Evolutionary conservation across 2,329 filamentous ascomycete species (phyloP).

Genomic region (Pseudogymnoascus sp.): DNA sequence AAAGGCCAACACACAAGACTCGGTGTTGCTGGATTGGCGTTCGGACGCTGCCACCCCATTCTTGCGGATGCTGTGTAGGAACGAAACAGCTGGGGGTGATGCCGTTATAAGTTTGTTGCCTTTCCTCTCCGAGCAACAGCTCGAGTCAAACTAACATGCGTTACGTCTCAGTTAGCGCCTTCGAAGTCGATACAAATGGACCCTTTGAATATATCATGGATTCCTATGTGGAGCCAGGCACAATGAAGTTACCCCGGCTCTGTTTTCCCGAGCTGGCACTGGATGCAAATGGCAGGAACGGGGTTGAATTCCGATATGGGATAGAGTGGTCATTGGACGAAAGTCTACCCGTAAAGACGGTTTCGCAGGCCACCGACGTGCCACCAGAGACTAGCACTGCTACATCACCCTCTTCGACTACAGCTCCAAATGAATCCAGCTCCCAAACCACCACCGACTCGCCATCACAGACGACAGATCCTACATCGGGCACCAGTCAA

Average conservation of each 20-base stretch:
- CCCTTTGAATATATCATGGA: constrained; percentile 15
- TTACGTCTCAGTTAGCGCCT: constrained; percentile 14
- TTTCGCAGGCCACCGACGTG: background rate
- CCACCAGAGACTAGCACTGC: background rate
- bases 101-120: background rate
- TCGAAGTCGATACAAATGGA: constrained; percentile 13
- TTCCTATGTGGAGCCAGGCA: constrained; percentile 9
- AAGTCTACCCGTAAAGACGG: background rate
- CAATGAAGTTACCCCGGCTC: constrained; percentile 11
- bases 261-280: constrained; percentile 13
- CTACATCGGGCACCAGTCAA: background rate
- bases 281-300: constrained; percentile 4
- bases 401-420: background rate
- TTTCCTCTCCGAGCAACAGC: background rate
- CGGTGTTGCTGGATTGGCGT: constrained; percentile 15
- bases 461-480: background rate
- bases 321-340: background rate
- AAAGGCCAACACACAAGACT: constrained; percentile 15
- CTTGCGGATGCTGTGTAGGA: constrained; percentile 17
- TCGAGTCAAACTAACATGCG: background rate
- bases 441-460: background rate
- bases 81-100: background rate
- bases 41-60: constrained; percentile 12
- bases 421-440: background rate
- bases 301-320: constrained; percentile 13